Evolutionary conservation across 768 basidiomycete species (phyloP).

Genomic region (Boletus barrowsii): DNA sequence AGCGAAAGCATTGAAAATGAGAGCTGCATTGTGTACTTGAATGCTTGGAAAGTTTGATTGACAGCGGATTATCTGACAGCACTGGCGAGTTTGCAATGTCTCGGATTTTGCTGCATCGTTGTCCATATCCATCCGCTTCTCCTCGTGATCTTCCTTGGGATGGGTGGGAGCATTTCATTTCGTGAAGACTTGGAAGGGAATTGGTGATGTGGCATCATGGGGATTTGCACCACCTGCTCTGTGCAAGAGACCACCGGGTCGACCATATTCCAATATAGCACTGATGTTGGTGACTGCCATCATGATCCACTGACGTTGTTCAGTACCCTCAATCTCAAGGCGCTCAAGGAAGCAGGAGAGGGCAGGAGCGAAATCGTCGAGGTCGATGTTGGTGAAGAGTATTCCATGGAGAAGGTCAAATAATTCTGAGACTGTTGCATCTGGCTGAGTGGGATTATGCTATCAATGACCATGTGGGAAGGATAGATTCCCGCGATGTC

Average conservation of each 20-base stretch:
- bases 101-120: slow-evolving; percentile 37
- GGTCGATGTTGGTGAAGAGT: slow-evolving; percentile 92
- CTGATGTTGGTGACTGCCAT: slow-evolving; percentile 87
- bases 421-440: slow-evolving; percentile 60
- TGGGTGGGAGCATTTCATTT: slow-evolving; percentile 39
- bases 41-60: slow-evolving; percentile 56
- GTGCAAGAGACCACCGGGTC: slow-evolving; percentile 64
- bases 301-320: slow-evolving; percentile 93
- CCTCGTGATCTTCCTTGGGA: slow-evolving; percentile 39
- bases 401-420: slow-evolving; percentile 93
- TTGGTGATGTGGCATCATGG: slow-evolving; percentile 34
- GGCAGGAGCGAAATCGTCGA: slow-evolving; percentile 87
- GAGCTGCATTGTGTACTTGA: slow-evolving; percentile 75
- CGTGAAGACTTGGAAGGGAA: slow-evolving; percentile 48
- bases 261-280: slow-evolving; percentile 85
- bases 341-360: slow-evolving; percentile 85
- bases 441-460: slow-evolving; percentile 65
- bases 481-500: slow-evolving; percentile 85
- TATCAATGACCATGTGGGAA: slow-evolving; percentile 81
- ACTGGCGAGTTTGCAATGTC: slow-evolving; percentile 26
- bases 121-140: slow-evolving; percentile 65
- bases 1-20: slow-evolving; percentile 75
- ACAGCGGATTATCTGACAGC: slow-evolving; percentile 37
- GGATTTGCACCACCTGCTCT: slow-evolving; percentile 51
- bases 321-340: slow-evolving; percentile 74